Conservation (phyloP, 441 rosid species). For the Arabidopsis hybrid region DNA sequence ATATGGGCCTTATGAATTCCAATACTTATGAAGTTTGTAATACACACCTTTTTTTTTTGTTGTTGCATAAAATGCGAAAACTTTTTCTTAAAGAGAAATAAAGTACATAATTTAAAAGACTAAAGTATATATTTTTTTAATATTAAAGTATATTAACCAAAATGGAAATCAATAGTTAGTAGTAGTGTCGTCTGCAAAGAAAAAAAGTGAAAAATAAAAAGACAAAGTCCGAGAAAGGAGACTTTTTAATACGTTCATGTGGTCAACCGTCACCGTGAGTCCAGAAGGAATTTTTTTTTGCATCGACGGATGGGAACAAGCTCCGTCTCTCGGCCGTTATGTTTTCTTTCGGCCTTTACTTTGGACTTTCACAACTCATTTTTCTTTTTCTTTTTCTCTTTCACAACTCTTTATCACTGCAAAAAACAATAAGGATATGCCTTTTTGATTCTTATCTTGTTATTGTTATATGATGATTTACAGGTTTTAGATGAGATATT, state of each 20-base stretch:
- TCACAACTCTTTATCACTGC: too few species aligned
- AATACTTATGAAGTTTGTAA: background rate
- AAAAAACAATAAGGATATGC: too few species aligned
- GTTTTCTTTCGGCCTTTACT: too few species aligned
- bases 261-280: background rate
- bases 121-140: background rate
- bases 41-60: too few species aligned
- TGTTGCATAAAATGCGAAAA: too few species aligned
- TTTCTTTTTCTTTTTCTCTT: too few species aligned
- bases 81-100: too few species aligned
- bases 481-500: slow-evolving; percentile 82
- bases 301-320: background rate
- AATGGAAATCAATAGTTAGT: background rate
- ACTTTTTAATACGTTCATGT: background rate
- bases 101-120: background rate
- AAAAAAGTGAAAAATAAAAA: background rate
- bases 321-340: too few species aligned
- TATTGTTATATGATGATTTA: background rate
- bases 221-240: background rate
- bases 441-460: background rate
- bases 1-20: background rate
- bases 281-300: background rate
- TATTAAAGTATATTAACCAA: background rate
- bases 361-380: too few species aligned
- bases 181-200: background rate